A percentile compares a stretch with the other conserved stretches of the same genome.
These are phyloP conservation scores for Fusarium sp. DNA, from an alignment of 2,329 filamentous ascomycete species.

Conservation along the genomic window DNA sequence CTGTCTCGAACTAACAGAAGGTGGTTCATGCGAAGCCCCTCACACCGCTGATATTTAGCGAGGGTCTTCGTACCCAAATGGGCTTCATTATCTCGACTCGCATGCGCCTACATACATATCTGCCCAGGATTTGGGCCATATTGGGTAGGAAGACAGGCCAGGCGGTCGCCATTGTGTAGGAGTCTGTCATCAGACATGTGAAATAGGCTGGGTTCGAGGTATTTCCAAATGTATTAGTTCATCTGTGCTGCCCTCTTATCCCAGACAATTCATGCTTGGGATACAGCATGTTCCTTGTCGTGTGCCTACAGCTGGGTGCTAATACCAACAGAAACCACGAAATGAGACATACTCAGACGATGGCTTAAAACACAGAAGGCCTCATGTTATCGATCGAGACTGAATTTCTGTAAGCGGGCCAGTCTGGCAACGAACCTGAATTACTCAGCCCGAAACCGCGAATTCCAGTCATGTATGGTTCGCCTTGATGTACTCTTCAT, in stretches of 20 bases:
- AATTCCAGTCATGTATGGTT: slow-evolving; percentile 33
- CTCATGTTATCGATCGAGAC: slow-evolving; percentile 24
- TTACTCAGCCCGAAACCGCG: slow-evolving; percentile 18
- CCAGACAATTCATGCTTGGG: slow-evolving; percentile 31
- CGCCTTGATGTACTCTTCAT: slow-evolving; percentile 35
- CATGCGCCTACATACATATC: slow-evolving; percentile 12
- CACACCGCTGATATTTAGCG: slow-evolving; percentile 28
- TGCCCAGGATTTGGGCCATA: slow-evolving; percentile 1
- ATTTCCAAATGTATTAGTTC: neutral
- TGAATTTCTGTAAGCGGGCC: slow-evolving; percentile 17
- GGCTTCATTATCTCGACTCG: slow-evolving; percentile 24
- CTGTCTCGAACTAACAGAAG: slow-evolving; percentile 42
- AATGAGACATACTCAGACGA: slow-evolving; percentile 31
- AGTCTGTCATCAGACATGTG: neutral
- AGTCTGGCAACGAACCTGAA: slow-evolving; percentile 21
- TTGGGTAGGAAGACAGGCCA: neutral
- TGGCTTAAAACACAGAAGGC: slow-evolving; percentile 38
- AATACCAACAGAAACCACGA: slow-evolving; percentile 14
- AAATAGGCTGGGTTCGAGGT: slow-evolving; percentile 6
- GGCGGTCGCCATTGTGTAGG: neutral
- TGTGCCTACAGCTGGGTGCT: slow-evolving; percentile 27
- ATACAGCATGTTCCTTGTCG: slow-evolving; percentile 17
- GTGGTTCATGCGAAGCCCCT: slow-evolving; percentile 46
- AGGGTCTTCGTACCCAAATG: slow-evolving; percentile 21
- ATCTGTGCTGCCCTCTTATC: slow-evolving; percentile 2